phyloP scores from a whole-genome alignment of 2,329 filamentous ascomycete species.

The Akanthomyces uredinophilus region DNA sequence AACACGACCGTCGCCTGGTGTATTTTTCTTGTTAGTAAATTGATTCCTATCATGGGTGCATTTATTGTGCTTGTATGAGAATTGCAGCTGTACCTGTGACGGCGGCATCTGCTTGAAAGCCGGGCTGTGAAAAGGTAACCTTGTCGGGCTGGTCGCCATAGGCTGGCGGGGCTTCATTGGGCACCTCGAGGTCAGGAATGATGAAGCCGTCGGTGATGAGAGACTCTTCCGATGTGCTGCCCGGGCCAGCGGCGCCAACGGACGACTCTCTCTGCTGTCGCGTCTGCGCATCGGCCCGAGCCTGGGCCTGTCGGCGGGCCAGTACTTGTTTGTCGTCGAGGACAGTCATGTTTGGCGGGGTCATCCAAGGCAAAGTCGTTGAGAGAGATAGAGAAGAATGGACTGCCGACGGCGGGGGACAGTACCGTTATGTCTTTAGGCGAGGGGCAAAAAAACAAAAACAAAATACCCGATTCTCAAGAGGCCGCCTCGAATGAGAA shows the following conservation, averaged over 20 bases:
- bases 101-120: conserved; percentile 57
- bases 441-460: neutral
- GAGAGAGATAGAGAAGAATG: neutral
- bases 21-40: neutral
- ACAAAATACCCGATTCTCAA: neutral
- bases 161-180: conserved; percentile 45
- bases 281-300: neutral
- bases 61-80: too few relatives aligned
- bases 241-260: neutral
- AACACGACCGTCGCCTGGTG: conserved; percentile 70
- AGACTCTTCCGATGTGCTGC: conserved; percentile 20
- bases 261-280: neutral
- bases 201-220: conserved; percentile 36
- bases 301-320: conserved; percentile 16
- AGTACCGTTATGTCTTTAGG: neutral
- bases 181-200: conserved; percentile 36
- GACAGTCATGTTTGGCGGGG: conserved; percentile 22
- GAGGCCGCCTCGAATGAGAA: neutral
- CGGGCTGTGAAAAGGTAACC: conserved; percentile 55
- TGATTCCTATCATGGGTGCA: neutral
- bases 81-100: conserved; percentile 42
- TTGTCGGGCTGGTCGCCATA: conserved; percentile 55
- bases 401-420: neutral
- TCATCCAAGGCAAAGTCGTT: neutral
- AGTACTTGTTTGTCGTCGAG: conserved; percentile 25